Percentiles rank a stretch among this genome's conserved stretches.
Conservation (phyloP, 176 grass and related monocot species). For the Otatea glauca region DNA sequence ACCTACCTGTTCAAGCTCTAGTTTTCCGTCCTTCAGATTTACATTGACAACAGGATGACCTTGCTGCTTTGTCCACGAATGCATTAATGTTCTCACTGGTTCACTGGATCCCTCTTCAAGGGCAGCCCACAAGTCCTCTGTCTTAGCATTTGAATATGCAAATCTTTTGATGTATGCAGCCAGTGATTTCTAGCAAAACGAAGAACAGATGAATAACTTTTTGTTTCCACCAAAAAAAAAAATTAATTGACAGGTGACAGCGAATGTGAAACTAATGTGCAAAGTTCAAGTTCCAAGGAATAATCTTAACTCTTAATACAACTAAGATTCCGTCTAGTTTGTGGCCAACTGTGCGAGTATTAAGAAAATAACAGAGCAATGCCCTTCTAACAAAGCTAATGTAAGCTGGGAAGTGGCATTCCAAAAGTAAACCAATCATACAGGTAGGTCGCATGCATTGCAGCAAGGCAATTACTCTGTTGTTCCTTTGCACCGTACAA, state of each 20-base stretch:
- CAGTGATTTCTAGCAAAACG: conserved; percentile 77
- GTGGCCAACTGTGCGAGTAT: not conserved
- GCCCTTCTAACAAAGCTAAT: conserved; percentile 15
- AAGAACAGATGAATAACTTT: conserved; percentile 15
- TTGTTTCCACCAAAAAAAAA: conserved; percentile 16
- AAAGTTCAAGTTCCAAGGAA: conserved; percentile 22
- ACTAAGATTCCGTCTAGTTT: conserved; percentile 18
- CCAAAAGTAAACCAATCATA: conserved; percentile 28
- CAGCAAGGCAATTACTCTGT: not conserved
- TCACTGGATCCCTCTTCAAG: conserved; percentile 92
- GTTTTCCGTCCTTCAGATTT: conserved; percentile 60
- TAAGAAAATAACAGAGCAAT: conserved; percentile 28
- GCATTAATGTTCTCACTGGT: conserved; percentile 84
- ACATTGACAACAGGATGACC: conserved; percentile 87
- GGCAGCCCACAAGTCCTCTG: conserved; percentile 92
- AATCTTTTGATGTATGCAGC: conserved; percentile 84
- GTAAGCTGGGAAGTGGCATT: not conserved
- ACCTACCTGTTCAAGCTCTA: conserved; percentile 81
- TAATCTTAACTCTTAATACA: conserved; percentile 16
- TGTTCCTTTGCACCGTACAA: not conserved
- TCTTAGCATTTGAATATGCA: conserved; percentile 94
- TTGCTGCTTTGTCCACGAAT: conserved; percentile 98
- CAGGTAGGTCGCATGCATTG: not conserved
- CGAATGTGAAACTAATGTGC: not conserved
- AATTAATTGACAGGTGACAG: not conserved